These are phyloP conservation scores for Fusarium graminum DNA, from an alignment of 2,329 filamentous ascomycete species.

Conservation along the genomic window DNA sequence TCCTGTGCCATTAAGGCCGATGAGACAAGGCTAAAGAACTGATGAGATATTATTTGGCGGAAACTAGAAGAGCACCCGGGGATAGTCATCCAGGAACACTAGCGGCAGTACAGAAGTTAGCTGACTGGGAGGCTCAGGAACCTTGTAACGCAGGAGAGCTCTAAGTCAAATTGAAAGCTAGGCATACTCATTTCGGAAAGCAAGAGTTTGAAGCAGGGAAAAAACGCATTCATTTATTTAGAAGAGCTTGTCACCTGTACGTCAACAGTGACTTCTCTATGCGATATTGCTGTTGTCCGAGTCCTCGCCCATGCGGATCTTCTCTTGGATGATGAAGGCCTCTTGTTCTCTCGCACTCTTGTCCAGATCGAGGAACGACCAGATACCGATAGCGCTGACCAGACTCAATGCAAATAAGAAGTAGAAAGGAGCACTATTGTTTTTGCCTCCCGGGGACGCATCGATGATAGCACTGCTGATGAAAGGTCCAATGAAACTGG, in stretches of 20 bases:
- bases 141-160: too few relatives aligned
- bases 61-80: too few relatives aligned
- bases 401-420: slow-evolving; percentile 72
- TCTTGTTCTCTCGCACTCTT: slow-evolving; percentile 72
- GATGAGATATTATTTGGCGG: too few relatives aligned
- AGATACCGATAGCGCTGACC: slow-evolving; percentile 65
- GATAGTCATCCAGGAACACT: too few relatives aligned
- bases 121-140: too few relatives aligned
- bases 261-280: not conserved
- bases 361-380: slow-evolving; percentile 69
- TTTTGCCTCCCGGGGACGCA: slow-evolving; percentile 64
- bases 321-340: slow-evolving; percentile 61
- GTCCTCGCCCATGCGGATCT: slow-evolving; percentile 35
- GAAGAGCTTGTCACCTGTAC: fast-evolving
- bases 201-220: not conserved
- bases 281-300: slow-evolving; percentile 7
- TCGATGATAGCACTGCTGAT: slow-evolving; percentile 79
- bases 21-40: too few relatives aligned
- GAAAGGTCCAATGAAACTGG: slow-evolving; percentile 75
- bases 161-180: too few relatives aligned
- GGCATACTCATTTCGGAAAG: not conserved
- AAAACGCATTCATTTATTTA: fast-evolving
- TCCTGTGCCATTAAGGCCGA: too few relatives aligned
- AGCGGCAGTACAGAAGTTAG: too few relatives aligned
- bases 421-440: slow-evolving; percentile 74